These are phyloP conservation scores for Remersonia thermophila DNA, from an alignment of 2,329 filamentous ascomycete genomes.

Conservation along the genomic window DNA sequence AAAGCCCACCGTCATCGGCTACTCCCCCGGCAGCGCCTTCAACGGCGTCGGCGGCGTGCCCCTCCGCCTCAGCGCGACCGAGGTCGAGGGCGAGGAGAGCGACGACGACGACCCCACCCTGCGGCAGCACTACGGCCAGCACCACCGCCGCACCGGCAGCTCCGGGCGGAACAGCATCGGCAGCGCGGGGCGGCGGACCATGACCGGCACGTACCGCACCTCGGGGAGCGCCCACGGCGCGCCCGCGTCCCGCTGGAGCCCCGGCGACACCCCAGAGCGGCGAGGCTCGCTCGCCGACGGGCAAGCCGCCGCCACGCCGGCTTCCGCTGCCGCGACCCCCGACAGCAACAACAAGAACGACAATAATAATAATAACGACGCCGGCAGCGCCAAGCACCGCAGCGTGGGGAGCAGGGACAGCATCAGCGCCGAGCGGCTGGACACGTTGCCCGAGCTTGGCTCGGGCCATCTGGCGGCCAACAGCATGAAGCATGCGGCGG, in stretches of 20 bases:
- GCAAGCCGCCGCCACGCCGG: constrained; percentile 17
- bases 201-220: constrained; percentile 31
- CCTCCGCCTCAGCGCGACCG: constrained; percentile 83
- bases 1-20: constrained; percentile 66
- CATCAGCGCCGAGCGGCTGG: constrained; percentile 48
- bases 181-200: constrained; percentile 35
- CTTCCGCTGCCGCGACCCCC: constrained; percentile 23
- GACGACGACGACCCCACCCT: constrained; percentile 53
- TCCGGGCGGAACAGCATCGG: constrained; percentile 60
- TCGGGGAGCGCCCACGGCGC: no score
- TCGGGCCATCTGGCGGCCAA: constrained; percentile 43
- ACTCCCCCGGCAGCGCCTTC: constrained; percentile 64
- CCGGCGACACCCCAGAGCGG: constrained; percentile 44
- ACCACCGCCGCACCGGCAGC: constrained; percentile 61
- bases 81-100: constrained; percentile 80
- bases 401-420: constrained; percentile 41
- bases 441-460: constrained; percentile 44
- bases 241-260: constrained; percentile 35
- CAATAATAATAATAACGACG: constrained; percentile 20
- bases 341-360: constrained; percentile 12
- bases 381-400: constrained; percentile 34
- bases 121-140: constrained; percentile 33
- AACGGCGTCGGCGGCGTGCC: constrained; percentile 65
- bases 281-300: constrained; percentile 38
- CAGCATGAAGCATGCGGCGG: constrained; percentile 42